Evolutionary conservation across 2,329 filamentous ascomycete species (phyloP).

Genomic region (Talaromyces sp.): DNA sequence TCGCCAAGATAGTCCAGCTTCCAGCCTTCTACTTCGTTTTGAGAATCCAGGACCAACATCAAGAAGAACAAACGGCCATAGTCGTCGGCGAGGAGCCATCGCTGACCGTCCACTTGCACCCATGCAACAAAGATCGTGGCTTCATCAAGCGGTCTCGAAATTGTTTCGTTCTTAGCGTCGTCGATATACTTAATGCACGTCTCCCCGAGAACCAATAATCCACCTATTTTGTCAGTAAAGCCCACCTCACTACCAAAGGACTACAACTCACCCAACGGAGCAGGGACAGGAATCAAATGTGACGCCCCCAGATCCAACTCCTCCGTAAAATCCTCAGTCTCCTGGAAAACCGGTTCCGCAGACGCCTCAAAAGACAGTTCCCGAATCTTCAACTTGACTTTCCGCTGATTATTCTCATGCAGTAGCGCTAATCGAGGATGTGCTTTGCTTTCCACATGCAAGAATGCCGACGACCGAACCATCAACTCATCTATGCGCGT

Average conservation of each 20-base stretch:
- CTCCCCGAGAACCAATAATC: slow-evolving; percentile 72
- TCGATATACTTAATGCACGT: slow-evolving; percentile 83
- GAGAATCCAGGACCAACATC: slow-evolving; percentile 65
- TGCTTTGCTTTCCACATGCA: slow-evolving; percentile 52
- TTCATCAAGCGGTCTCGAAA: slow-evolving; percentile 64
- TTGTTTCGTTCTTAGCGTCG: slow-evolving; percentile 64
- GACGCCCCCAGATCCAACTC: slow-evolving; percentile 59
- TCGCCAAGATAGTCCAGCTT: slow-evolving; percentile 63
- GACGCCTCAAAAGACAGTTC: slow-evolving; percentile 53
- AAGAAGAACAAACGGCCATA: slow-evolving; percentile 84
- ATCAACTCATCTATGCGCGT: slow-evolving; percentile 65
- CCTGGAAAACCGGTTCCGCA: slow-evolving; percentile 53
- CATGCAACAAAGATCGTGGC: slow-evolving; percentile 88
- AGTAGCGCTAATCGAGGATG: slow-evolving; percentile 63
- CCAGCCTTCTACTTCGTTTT: slow-evolving; percentile 68
- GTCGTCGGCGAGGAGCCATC: slow-evolving; percentile 88
- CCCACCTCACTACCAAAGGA: not conserved
- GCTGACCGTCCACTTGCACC: slow-evolving; percentile 75
- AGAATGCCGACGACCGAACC: slow-evolving; percentile 63
- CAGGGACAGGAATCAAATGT: slow-evolving; percentile 60
- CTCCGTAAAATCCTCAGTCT: slow-evolving; percentile 49
- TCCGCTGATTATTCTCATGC: slow-evolving; percentile 61
- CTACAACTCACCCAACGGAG: slow-evolving; percentile 47
- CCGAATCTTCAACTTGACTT: slow-evolving; percentile 54
- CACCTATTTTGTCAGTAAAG: slow-evolving; percentile 48